Conservation (phyloP, 305 asterid genomes). For the Salvia sclarea region DNA sequence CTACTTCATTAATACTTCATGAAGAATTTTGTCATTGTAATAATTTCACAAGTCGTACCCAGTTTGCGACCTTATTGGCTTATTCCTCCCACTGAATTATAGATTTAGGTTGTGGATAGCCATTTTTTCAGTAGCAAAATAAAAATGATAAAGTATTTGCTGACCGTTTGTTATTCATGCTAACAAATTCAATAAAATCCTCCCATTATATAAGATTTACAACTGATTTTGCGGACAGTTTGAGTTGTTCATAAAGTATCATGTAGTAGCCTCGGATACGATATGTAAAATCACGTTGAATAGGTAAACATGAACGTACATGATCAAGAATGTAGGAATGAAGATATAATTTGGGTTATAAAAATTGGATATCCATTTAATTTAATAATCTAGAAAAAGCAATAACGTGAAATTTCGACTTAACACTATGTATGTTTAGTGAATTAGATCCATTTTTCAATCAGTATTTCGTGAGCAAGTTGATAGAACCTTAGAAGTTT, state of each 20-base stretch:
- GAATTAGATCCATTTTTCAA: too few relatives aligned
- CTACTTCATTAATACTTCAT: slow-evolving; percentile 7
- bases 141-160: neutral
- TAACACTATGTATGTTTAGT: too few relatives aligned
- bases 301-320: too few relatives aligned
- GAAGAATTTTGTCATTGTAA: neutral
- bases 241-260: neutral
- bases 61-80: neutral
- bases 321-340: too few relatives aligned
- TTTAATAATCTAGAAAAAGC: too few relatives aligned
- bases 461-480: too few relatives aligned
- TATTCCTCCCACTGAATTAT: neutral
- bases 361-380: too few relatives aligned
- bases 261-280: too few relatives aligned
- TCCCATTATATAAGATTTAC: neutral
- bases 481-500: too few relatives aligned
- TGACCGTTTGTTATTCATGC: neutral
- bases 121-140: neutral
- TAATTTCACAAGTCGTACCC: neutral
- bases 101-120: neutral
- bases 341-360: too few relatives aligned
- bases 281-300: too few relatives aligned
- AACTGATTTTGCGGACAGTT: neutral
- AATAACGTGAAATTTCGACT: too few relatives aligned
- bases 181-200: neutral